These are phyloP conservation scores for Boletus bicolor DNA, from an alignment of 768 basidiomycete genomes.

Conservation along the genomic window DNA sequence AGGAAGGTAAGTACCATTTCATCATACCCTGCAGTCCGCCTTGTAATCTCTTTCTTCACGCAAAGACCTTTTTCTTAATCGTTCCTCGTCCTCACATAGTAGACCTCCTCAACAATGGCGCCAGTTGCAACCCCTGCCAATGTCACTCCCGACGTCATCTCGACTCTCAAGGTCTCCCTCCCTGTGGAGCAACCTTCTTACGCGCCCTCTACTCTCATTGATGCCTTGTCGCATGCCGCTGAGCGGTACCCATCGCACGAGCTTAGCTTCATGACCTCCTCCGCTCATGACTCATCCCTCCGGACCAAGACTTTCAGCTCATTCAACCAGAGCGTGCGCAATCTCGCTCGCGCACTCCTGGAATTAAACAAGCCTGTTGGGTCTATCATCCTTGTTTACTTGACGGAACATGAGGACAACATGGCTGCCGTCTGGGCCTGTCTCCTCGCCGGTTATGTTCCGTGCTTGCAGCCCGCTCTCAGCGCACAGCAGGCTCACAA, in stretches of 20 bases:
- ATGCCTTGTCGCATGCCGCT: slow-evolving; percentile 18
- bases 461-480: slow-evolving; percentile 29
- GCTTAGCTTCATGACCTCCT: slow-evolving; percentile 25
- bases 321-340: slow-evolving; percentile 12
- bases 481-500: slow-evolving; percentile 30
- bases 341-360: slow-evolving; percentile 10
- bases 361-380: slow-evolving; percentile 19
- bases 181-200: neutral
- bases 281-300: slow-evolving; percentile 24
- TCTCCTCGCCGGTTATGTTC: slow-evolving; percentile 26
- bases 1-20: neutral
- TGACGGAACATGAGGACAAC: slow-evolving; percentile 30
- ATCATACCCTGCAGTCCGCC: neutral
- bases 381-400: slow-evolving; percentile 23
- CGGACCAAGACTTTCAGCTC: slow-evolving; percentile 16
- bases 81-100: neutral
- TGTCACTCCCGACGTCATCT: neutral
- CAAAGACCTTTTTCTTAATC: neutral
- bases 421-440: slow-evolving; percentile 32
- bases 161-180: slow-evolving; percentile 6
- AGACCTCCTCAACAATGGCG: slow-evolving; percentile 3
- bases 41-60: neutral
- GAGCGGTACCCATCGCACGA: slow-evolving; percentile 21
- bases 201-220: slow-evolving; percentile 24
- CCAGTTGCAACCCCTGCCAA: slow-evolving; percentile 4